Evolutionary conservation across 352 stramenopile species (phyloP).

Genomic region (Phytopythium cucurbitacearum): DNA sequence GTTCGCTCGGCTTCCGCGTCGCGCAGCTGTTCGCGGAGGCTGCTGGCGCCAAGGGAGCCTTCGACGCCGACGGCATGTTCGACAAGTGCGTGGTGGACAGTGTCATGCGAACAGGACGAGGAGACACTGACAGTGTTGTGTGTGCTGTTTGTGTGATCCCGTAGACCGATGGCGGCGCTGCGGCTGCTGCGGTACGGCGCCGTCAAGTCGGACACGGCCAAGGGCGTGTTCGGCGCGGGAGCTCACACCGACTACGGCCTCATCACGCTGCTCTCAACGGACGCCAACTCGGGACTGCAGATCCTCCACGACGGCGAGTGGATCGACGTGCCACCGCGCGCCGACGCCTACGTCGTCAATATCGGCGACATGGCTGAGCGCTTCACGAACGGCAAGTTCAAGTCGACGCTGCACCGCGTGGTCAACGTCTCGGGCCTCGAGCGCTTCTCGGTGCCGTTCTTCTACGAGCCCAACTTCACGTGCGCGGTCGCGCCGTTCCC

Average conservation of each 20-base stretch:
- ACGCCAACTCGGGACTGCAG: slow-evolving; percentile 49
- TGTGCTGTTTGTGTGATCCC: not conserved
- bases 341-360: slow-evolving; percentile 64
- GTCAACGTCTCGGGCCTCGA: slow-evolving; percentile 54
- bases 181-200: slow-evolving; percentile 74
- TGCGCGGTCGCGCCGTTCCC: slow-evolving; percentile 59
- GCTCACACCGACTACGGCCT: slow-evolving; percentile 75
- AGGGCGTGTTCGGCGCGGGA: slow-evolving; percentile 69
- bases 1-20: slow-evolving; percentile 37
- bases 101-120: not conserved
- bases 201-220: slow-evolving; percentile 50
- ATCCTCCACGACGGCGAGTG: slow-evolving; percentile 51
- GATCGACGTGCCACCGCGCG: slow-evolving; percentile 51
- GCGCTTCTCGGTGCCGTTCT: slow-evolving; percentile 77
- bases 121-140: not conserved
- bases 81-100: slow-evolving; percentile 27
- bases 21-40: slow-evolving; percentile 56
- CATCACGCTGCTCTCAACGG: slow-evolving; percentile 64
- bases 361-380: slow-evolving; percentile 74
- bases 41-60: slow-evolving; percentile 38
- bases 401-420: slow-evolving; percentile 63
- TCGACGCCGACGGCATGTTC: slow-evolving; percentile 50
- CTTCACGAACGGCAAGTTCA: slow-evolving; percentile 68
- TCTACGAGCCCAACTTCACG: slow-evolving; percentile 73
- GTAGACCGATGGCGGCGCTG: slow-evolving; percentile 61